Percentiles rank a stretch among this genome's conserved stretches.
Evolutionary conservation across 106 monocot species (phyloP).

Genomic region (Iris macrosiphon): DNA sequence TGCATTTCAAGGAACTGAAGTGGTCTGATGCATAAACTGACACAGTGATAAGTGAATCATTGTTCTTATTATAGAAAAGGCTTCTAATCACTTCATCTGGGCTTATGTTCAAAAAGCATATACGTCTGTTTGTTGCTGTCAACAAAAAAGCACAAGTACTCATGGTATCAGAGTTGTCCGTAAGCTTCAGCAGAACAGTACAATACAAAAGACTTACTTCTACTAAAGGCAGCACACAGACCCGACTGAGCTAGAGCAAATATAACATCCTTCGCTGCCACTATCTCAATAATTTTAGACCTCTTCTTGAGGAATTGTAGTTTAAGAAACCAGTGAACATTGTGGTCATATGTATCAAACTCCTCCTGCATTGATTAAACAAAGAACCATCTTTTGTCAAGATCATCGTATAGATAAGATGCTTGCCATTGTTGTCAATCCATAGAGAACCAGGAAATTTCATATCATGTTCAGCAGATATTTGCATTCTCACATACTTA

Average conservation of each 20-base stretch:
- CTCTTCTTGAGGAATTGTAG: constrained; percentile 76
- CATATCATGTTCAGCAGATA: not conserved
- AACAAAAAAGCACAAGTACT: not conserved
- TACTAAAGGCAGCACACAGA: constrained; percentile 76
- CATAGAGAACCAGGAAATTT: too few relatives aligned
- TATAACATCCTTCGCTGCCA: constrained; percentile 84
- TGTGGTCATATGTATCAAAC: constrained; percentile 86
- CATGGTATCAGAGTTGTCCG: not conserved
- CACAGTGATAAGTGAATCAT: constrained; percentile 79
- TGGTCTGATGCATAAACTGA: constrained; percentile 79
- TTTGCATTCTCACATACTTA: too few relatives aligned
- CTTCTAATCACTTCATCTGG: constrained; percentile 81
- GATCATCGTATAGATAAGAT: not conserved
- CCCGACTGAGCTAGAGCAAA: constrained; percentile 88
- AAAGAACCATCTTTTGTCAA: not conserved
- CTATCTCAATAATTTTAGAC: constrained; percentile 86
- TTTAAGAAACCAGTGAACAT: constrained; percentile 61
- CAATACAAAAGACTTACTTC: constrained; percentile 37
- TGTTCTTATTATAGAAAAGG: constrained; percentile 82
- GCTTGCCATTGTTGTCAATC: too few relatives aligned
- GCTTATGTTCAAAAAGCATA: constrained; percentile 70
- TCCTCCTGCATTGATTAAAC: constrained; percentile 56
- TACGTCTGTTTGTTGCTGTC: constrained; percentile 70
- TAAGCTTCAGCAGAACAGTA: not conserved
- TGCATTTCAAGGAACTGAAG: constrained; percentile 80